These are phyloP conservation scores for Barnettozyma hawaiiensis DNA, from an alignment of 1,139 yeast species.

Conservation along the genomic window DNA sequence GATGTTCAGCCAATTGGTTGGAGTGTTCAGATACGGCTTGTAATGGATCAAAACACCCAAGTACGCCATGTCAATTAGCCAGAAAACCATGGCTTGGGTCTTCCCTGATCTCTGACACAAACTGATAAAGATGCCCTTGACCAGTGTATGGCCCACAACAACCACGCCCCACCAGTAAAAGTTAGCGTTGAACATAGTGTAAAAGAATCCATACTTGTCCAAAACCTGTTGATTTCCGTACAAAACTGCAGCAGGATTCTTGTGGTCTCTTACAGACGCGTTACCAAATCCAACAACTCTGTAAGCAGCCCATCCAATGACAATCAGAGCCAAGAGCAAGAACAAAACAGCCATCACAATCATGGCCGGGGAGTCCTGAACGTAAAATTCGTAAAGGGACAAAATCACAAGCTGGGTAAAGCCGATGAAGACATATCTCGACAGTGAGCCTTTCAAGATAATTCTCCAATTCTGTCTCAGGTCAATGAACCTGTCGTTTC, in stretches of 20 bases:
- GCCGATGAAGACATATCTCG: slow-evolving; percentile 69
- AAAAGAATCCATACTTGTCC: slow-evolving; percentile 69
- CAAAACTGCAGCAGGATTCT: slow-evolving; percentile 72
- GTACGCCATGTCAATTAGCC: slow-evolving; percentile 60
- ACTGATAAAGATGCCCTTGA: slow-evolving; percentile 60
- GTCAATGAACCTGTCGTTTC: slow-evolving; percentile 41
- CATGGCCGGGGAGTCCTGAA: slow-evolving; percentile 68
- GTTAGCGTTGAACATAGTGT: slow-evolving; percentile 74
- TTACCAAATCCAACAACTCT: slow-evolving; percentile 55
- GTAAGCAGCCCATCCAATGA: slow-evolving; percentile 55
- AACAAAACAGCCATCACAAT: slow-evolving; percentile 64
- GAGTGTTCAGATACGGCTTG: slow-evolving; percentile 65
- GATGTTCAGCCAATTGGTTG: slow-evolving; percentile 64
- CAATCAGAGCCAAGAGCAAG: slow-evolving; percentile 47
- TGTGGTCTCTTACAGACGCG: slow-evolving; percentile 45
- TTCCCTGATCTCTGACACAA: slow-evolving; percentile 67
- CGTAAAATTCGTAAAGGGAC: slow-evolving; percentile 71
- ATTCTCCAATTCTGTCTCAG: slow-evolving; percentile 49
- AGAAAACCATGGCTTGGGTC: slow-evolving; percentile 60
- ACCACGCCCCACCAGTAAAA: slow-evolving; percentile 74
- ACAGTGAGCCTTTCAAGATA: slow-evolving; percentile 60
- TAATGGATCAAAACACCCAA: slow-evolving; percentile 50
- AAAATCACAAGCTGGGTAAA: slow-evolving; percentile 65
- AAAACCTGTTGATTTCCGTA: slow-evolving; percentile 64
- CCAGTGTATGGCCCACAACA: slow-evolving; percentile 45